Conservation (phyloP, 2,329 filamentous ascomycete genomes). For the Rhynchosporium graminicola region DNA sequence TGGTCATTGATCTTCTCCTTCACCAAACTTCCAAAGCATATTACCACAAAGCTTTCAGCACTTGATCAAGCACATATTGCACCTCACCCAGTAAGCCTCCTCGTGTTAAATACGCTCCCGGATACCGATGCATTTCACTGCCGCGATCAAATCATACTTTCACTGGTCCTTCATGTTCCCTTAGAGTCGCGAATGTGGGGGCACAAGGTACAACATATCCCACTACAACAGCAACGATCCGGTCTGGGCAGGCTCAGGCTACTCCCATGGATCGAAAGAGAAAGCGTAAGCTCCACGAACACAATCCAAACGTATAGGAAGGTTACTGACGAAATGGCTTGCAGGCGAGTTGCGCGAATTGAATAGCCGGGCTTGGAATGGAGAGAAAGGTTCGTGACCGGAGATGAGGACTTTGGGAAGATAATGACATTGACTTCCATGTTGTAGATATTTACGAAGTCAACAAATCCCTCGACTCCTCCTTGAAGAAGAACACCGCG, state of each 20-base stretch:
- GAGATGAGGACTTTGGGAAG: neutral
- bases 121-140: conserved; percentile 43
- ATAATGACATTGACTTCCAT: conserved; percentile 24
- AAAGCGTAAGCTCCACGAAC: conserved; percentile 52
- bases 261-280: conserved; percentile 64
- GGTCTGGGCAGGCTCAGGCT: conserved; percentile 29
- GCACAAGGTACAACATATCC: conserved; percentile 35
- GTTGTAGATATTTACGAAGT: conserved; percentile 47
- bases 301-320: neutral
- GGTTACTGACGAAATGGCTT: conserved; percentile 27
- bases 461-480: conserved; percentile 82
- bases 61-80: conserved; percentile 12
- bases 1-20: neutral
- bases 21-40: conserved; percentile 17
- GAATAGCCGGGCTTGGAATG: conserved; percentile 86
- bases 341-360: conserved; percentile 86
- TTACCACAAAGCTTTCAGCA: conserved; percentile 13
- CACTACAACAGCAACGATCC: conserved; percentile 28
- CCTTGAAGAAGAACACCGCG: conserved; percentile 95
- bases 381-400: conserved; percentile 71
- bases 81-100: conserved; percentile 20
- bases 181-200: conserved; percentile 42
- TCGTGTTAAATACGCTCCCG: conserved; percentile 21
- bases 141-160: conserved; percentile 37
- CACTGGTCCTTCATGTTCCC: conserved; percentile 40